A percentile compares a stretch with the other conserved stretches of the same genome.
Conservation (phyloP, 441 rosid species). For the Hura crepitans region DNA sequence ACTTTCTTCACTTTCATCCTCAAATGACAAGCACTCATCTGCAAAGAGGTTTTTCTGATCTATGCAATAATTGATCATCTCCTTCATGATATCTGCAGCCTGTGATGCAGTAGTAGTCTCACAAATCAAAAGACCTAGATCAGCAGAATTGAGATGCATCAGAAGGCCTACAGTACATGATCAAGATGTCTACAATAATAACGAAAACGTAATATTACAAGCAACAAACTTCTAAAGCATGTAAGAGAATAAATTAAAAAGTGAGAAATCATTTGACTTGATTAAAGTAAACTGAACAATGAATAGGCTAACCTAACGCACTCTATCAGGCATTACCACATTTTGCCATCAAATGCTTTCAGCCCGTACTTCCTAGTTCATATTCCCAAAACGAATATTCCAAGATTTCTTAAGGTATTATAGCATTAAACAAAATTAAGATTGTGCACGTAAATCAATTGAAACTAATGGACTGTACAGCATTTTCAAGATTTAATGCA, state of each 20-base stretch:
- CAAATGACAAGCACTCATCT: slow-evolving; percentile 33
- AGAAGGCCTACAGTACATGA: slow-evolving; percentile 22
- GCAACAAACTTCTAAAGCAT: not conserved
- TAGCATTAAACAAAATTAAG: not conserved
- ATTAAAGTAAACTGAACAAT: not conserved
- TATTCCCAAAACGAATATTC: not conserved
- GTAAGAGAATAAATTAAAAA: not conserved
- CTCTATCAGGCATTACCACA: not conserved
- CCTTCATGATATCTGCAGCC: slow-evolving; percentile 52
- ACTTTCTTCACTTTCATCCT: slow-evolving; percentile 34
- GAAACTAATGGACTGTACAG: not conserved
- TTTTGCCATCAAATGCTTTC: not conserved
- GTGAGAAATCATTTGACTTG: not conserved
- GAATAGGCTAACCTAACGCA: not conserved
- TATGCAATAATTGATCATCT: slow-evolving; percentile 47
- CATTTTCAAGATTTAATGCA: not conserved
- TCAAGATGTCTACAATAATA: slow-evolving; percentile 5
- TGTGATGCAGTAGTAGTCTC: slow-evolving; percentile 50
- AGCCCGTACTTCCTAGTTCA: not conserved
- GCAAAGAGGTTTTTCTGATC: slow-evolving; percentile 32
- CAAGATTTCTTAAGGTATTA: not conserved
- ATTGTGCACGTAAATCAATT: not conserved
- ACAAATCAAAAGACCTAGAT: slow-evolving; percentile 60
- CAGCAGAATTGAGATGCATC: slow-evolving; percentile 21
- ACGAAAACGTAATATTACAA: not conserved